These are phyloP conservation scores for Escallonia rubra DNA, from an alignment of 129 eudicot genomes.

Conservation along the genomic window DNA sequence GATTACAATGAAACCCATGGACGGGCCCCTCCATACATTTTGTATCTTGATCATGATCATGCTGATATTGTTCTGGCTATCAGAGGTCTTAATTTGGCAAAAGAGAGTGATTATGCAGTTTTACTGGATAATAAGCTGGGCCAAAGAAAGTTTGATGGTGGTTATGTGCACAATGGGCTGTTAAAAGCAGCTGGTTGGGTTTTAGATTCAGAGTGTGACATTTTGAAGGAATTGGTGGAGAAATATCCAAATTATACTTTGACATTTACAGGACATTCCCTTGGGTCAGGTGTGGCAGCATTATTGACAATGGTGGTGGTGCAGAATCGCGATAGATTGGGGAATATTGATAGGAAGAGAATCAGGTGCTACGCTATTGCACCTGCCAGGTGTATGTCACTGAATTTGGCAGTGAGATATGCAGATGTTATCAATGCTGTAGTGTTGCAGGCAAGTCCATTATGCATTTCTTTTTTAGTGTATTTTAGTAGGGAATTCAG, in stretches of 20 bases:
- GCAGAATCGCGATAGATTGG: constrained; percentile 60
- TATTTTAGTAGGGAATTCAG: neutral
- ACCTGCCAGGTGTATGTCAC: constrained; percentile 89
- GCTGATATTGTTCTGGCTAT: constrained; percentile 82
- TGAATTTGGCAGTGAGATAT: constrained; percentile 90
- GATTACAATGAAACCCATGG: constrained; percentile 58
- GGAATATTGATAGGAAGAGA: constrained; percentile 65
- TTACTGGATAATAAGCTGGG: constrained; percentile 90
- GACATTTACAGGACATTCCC: constrained; percentile 86
- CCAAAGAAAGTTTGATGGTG: constrained; percentile 85
- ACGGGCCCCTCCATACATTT: constrained; percentile 65
- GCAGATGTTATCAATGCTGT: constrained; percentile 88
- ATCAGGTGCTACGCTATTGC: constrained; percentile 87
- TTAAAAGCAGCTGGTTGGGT: constrained; percentile 80
- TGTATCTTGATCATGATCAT: constrained; percentile 82
- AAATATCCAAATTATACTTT: constrained; percentile 65
- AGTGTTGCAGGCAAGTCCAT: constrained; percentile 81
- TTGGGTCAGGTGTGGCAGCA: constrained; percentile 97
- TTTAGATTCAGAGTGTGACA: constrained; percentile 54
- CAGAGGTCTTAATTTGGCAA: constrained; percentile 81
- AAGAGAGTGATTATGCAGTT: constrained; percentile 72
- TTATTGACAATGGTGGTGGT: constrained; percentile 71
- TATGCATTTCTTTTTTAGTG: neutral
- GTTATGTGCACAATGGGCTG: constrained; percentile 92
- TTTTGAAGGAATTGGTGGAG: constrained; percentile 54